Evolutionary conservation across 352 stramenopile genomes (phyloP).

Genomic region (Phytophthora kernoviae): DNA sequence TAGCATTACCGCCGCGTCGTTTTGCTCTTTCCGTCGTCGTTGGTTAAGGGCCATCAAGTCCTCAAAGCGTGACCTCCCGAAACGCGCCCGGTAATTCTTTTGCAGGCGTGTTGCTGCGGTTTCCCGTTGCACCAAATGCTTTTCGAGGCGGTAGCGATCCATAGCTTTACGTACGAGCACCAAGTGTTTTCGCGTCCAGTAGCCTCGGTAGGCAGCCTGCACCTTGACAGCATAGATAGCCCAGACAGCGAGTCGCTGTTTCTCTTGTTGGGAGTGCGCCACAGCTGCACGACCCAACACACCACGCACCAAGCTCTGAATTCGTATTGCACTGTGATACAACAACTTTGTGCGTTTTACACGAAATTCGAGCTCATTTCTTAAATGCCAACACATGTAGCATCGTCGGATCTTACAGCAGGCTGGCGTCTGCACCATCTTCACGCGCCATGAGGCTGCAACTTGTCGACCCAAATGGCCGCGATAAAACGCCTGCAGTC

Average conservation of each 20-base stretch:
- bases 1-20: conserved; percentile 52
- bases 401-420: conserved; percentile 49
- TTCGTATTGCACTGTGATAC: conserved; percentile 45
- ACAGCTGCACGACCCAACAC: conserved; percentile 50
- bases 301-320: conserved; percentile 64
- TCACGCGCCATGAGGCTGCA: conserved; percentile 56
- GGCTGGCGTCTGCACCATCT: conserved; percentile 61
- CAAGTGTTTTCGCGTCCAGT: conserved; percentile 58
- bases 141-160: conserved; percentile 58
- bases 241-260: conserved; percentile 42
- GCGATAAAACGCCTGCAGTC: conserved; percentile 71
- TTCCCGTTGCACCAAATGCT: conserved; percentile 43
- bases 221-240: conserved; percentile 50
- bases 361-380: conserved; percentile 41
- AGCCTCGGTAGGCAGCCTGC: conserved; percentile 62
- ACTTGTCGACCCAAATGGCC: conserved; percentile 54
- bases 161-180: conserved; percentile 67
- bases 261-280: conserved; percentile 30
- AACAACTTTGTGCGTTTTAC: conserved; percentile 37
- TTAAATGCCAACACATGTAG: conserved; percentile 56
- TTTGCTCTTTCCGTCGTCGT: conserved; percentile 52
- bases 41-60: conserved; percentile 77
- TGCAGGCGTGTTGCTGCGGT: conserved; percentile 55
- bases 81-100: conserved; percentile 58
- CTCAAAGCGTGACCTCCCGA: conserved; percentile 71